Evolutionary conservation across 441 rosid genomes (phyloP).

Genomic region (Biscutella auriculata): DNA sequence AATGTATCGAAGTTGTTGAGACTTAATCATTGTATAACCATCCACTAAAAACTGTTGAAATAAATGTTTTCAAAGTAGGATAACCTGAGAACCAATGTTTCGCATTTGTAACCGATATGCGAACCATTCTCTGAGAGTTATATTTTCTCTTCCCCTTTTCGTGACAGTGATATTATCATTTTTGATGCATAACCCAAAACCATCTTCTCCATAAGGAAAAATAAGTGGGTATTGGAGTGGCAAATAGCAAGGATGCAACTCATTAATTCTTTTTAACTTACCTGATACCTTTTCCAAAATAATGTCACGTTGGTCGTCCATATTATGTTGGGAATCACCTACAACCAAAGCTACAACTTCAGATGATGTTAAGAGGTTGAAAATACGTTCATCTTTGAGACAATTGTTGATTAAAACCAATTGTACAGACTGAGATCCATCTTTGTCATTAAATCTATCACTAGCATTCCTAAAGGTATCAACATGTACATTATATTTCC

Average conservation of each 20-base stretch:
- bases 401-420: too few relatives aligned
- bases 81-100: background rate
- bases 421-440: too few relatives aligned
- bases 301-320: background rate
- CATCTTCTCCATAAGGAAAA: background rate
- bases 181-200: background rate
- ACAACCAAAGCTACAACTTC: background rate
- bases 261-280: background rate
- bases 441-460: background rate
- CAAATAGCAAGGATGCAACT: background rate
- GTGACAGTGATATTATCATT: background rate
- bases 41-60: background rate
- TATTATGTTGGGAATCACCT: background rate
- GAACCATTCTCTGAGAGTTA: background rate
- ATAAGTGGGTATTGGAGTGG: background rate
- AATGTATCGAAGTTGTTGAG: background rate
- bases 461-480: background rate
- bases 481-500: background rate
- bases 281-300: background rate
- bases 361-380: background rate
- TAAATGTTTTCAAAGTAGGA: background rate
- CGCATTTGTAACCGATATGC: background rate
- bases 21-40: background rate
- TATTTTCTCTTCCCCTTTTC: background rate
- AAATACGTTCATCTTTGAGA: background rate